Evolutionary conservation across 371 early-diverging fungal genomes (phyloP).

Genomic region (Sporodiniella umbellata): DNA sequence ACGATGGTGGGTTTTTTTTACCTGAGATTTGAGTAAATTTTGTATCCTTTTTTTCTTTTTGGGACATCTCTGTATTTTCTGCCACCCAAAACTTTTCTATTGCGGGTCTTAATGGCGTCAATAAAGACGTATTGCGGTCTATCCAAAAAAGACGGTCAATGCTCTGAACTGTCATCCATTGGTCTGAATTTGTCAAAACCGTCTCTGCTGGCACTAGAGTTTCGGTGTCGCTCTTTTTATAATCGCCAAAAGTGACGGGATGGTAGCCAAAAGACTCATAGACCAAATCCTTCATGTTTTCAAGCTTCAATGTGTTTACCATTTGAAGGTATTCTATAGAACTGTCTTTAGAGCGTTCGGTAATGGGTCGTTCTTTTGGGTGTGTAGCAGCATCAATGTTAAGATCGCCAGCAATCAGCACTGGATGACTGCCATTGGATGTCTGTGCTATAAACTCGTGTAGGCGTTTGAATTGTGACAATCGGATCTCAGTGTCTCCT

Average conservation of each 20-base stretch:
- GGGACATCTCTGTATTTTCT: conserved; percentile 21
- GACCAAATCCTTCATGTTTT: conserved; percentile 48
- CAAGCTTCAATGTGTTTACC: conserved; percentile 55
- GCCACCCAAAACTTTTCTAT: conserved; percentile 41
- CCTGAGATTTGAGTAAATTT: conserved; percentile 45
- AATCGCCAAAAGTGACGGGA: conserved; percentile 77
- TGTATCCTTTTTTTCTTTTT: conserved; percentile 13
- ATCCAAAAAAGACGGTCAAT: conserved; percentile 69
- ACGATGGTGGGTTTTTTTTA: conserved; percentile 15
- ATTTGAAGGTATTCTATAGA: conserved; percentile 61
- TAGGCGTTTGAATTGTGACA: conserved; percentile 60
- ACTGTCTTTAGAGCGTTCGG: conserved; percentile 32
- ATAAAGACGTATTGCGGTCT: conserved; percentile 1
- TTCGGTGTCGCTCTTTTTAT: conserved; percentile 35
- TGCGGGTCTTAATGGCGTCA: neutral
- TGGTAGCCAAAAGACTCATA: conserved; percentile 57
- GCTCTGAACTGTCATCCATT: conserved; percentile 54
- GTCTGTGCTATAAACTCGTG: conserved; percentile 61
- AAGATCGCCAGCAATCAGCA: conserved; percentile 75
- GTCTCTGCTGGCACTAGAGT: conserved; percentile 51
- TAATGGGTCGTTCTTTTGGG: conserved; percentile 17
- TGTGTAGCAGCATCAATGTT: conserved; percentile 74
- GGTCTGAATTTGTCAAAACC: conserved; percentile 53
- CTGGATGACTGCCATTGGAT: conserved; percentile 35
- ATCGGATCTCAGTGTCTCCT: conserved; percentile 54